Conservation (phyloP, 176 grass and related monocot species). For the Lolium perenne region DNA sequence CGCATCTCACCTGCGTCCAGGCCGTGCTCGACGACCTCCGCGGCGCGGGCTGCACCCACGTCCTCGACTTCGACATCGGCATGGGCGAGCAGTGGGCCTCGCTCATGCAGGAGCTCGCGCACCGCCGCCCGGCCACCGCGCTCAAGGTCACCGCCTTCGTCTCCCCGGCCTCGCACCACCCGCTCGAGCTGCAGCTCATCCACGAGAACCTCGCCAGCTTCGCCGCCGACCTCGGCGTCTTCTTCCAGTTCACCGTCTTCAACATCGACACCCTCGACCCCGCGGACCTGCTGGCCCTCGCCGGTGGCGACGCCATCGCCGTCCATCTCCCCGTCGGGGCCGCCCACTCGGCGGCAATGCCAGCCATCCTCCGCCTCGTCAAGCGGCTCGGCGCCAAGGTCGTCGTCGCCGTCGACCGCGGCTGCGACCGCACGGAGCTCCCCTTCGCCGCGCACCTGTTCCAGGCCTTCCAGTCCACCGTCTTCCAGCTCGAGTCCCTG, state of each 20-base stretch:
- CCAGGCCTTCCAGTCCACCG: slow-evolving; percentile 73
- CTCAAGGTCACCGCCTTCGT: slow-evolving; percentile 89
- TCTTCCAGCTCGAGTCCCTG: slow-evolving; percentile 76
- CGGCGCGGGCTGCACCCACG: slow-evolving; percentile 64
- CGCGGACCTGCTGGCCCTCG: slow-evolving; percentile 49
- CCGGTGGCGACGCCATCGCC: slow-evolving; percentile 56
- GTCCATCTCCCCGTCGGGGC: slow-evolving; percentile 77
- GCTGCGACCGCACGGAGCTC: slow-evolving; percentile 73
- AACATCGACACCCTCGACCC: slow-evolving; percentile 75
- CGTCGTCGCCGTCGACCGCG: slow-evolving; percentile 79
- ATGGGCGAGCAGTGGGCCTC: slow-evolving; percentile 95
- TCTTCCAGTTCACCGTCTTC: slow-evolving; percentile 67
- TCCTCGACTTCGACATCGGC: slow-evolving; percentile 89
- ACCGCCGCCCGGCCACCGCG: slow-evolving; percentile 46
- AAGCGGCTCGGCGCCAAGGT: slow-evolving; percentile 79
- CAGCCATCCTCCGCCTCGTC: slow-evolving; percentile 63
- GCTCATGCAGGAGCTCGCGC: slow-evolving; percentile 92
- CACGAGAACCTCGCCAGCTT: slow-evolving; percentile 78
- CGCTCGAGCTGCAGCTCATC: slow-evolving; percentile 81
- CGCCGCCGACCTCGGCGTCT: slow-evolving; percentile 65
- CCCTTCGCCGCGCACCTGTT: slow-evolving; percentile 72
- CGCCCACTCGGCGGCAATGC: slow-evolving; percentile 54
- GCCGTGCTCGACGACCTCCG: slow-evolving; percentile 79
- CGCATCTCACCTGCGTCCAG: slow-evolving; percentile 86
- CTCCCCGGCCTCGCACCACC: slow-evolving; percentile 62